Evolutionary conservation across 371 early-diverging fungal genomes (phyloP).

Genomic region (Actinomucor elegans): DNA sequence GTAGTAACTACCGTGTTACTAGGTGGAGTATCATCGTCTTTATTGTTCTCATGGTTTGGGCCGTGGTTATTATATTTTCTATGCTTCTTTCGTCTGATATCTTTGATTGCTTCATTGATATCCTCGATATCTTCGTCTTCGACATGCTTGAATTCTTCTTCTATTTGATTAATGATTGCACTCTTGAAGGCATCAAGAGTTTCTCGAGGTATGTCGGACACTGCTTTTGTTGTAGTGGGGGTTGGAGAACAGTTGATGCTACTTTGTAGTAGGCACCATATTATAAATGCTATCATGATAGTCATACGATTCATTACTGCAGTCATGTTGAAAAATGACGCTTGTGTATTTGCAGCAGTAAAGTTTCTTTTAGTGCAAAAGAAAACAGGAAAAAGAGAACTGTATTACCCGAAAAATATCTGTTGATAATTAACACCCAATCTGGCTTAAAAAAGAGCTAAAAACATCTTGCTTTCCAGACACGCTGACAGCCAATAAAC

Average conservation of each 20-base stretch:
- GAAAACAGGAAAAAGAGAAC: no score
- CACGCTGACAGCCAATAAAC: no score
- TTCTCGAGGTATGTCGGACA: not conserved
- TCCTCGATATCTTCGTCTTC: not conserved
- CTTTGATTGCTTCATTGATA: not conserved
- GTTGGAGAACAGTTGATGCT: not conserved
- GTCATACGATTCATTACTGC: not conserved
- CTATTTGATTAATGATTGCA: not conserved
- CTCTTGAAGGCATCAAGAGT: not conserved
- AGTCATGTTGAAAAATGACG: not conserved
- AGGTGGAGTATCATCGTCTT: not conserved
- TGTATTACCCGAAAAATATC: no score
- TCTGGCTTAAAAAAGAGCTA: no score
- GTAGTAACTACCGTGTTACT: constrained; percentile 14
- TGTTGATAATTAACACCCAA: not conserved
- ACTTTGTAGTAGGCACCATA: not conserved
- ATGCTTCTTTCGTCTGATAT: not conserved
- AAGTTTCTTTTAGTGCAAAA: no score
- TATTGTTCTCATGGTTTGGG: not conserved
- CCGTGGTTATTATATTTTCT: not conserved
- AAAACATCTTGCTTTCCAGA: not conserved
- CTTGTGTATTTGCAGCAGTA: not conserved
- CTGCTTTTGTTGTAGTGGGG: not conserved
- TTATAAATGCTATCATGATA: not conserved
- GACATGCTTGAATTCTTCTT: not conserved